Conservation (phyloP, 2,329 filamentous ascomycete species). For the Neofusicoccum sp. region DNA sequence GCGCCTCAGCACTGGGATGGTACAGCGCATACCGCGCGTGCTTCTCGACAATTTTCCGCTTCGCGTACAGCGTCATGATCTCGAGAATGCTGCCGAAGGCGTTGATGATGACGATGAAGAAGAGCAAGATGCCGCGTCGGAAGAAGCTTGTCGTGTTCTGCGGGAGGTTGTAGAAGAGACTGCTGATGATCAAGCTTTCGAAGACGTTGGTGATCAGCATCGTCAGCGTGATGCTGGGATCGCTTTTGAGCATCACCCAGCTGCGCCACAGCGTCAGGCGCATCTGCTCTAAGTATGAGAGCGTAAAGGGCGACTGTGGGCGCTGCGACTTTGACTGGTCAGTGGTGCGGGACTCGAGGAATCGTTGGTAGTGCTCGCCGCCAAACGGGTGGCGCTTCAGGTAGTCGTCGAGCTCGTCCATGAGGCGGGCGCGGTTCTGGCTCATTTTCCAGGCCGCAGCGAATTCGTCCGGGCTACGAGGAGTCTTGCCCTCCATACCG, state of each 20-base stretch:
- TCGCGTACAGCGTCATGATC: conserved; percentile 62
- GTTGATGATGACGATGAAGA: conserved; percentile 78
- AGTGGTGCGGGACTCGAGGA: conserved; percentile 35
- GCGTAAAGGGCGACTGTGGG: conserved; percentile 68
- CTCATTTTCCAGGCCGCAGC: conserved; percentile 57
- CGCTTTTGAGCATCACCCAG: conserved; percentile 67
- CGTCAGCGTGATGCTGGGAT: conserved; percentile 67
- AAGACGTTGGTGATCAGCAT: conserved; percentile 66
- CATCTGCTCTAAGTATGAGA: conserved; percentile 72
- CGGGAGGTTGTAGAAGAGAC: conserved; percentile 71
- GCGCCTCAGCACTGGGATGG: conserved; percentile 80
- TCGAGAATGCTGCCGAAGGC: conserved; percentile 64
- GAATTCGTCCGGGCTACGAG: conserved; percentile 51
- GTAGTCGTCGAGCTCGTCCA: conserved; percentile 47
- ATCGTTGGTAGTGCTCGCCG: conserved; percentile 45
- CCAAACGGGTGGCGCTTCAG: conserved; percentile 45
- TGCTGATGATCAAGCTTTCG: conserved; percentile 71
- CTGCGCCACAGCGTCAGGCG: conserved; percentile 72
- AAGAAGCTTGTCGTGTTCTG: conserved; percentile 66
- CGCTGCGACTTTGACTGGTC: conserved; percentile 36
- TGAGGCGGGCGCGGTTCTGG: conserved; percentile 43
- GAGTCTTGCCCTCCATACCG: conserved; percentile 46
- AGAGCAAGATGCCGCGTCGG: conserved; percentile 67
- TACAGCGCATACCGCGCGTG: conserved; percentile 83
- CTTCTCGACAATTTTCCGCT: conserved; percentile 89